Conservation (phyloP, 495 filamentous ascomycete species). For the Penicillium cataractarum region DNA sequence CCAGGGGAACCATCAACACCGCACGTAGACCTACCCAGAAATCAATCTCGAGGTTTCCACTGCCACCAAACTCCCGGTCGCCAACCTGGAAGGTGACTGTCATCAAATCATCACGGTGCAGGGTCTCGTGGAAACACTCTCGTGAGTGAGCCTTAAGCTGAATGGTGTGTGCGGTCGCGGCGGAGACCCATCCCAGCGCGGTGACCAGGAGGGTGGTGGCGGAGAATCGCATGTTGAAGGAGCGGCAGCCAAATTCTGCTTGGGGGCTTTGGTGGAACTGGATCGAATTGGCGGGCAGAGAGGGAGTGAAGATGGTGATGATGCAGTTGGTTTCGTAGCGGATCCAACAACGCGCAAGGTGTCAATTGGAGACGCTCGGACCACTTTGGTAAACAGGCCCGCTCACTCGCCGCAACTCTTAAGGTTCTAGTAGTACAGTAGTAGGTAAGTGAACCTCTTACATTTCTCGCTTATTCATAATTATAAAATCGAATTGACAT, state of each 20-base stretch:
- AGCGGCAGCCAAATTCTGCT: conserved; percentile 4
- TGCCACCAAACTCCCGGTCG: conserved; percentile 92
- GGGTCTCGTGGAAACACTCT: conserved; percentile 95
- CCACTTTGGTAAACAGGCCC: conserved; percentile 35
- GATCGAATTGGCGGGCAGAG: background rate
- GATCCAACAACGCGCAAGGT: conserved; percentile 41
- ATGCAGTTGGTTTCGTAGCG: conserved; percentile 10
- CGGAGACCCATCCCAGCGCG: conserved; percentile 64
- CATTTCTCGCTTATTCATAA: no score
- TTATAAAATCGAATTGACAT: no score
- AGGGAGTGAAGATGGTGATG: conserved; percentile 16
- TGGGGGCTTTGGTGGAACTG: conserved; percentile 11
- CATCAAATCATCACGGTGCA: conserved; percentile 96
- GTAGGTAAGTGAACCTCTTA: no score
- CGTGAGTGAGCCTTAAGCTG: conserved; percentile 85
- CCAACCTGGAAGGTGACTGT: conserved; percentile 98
- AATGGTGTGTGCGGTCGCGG: conserved; percentile 86
- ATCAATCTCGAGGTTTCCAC: conserved; percentile 93
- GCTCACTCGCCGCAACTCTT: no score
- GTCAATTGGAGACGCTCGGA: conserved; percentile 50
- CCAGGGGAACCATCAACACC: conserved; percentile 2
- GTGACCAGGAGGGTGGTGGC: conserved; percentile 59
- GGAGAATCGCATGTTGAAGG: conserved; percentile 57
- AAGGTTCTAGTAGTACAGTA: no score
- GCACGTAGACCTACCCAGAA: conserved; percentile 77